Conservation (phyloP, 2,329 filamentous ascomycete genomes). For the Fusarium tricinctum region DNA sequence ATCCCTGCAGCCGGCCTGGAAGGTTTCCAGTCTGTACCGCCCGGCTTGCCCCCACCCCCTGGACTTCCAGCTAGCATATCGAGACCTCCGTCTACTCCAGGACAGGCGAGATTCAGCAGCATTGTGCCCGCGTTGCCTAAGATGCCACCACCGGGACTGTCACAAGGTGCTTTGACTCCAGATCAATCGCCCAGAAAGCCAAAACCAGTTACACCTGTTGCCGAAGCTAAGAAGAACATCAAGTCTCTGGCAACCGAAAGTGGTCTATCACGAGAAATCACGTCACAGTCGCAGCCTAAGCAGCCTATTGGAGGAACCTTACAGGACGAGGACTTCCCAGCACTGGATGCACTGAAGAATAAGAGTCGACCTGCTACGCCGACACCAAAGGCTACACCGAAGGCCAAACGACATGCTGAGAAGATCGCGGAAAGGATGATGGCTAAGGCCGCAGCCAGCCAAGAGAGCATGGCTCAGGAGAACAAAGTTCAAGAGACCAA, state of each 20-base stretch:
- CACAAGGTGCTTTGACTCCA: slow-evolving; percentile 51
- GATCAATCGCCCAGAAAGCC: slow-evolving; percentile 53
- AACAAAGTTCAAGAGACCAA: slow-evolving; percentile 33
- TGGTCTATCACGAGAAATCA: slow-evolving; percentile 63
- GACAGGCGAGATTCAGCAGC: slow-evolving; percentile 38
- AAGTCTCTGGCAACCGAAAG: slow-evolving; percentile 63
- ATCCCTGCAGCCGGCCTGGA: slow-evolving; percentile 31
- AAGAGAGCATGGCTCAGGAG: slow-evolving; percentile 33
- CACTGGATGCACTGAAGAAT: slow-evolving; percentile 63
- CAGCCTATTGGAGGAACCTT: slow-evolving; percentile 53
- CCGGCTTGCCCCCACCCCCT: slow-evolving; percentile 50
- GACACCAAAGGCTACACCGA: slow-evolving; percentile 53
- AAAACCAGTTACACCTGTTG: slow-evolving; percentile 46
- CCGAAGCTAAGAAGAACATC: slow-evolving; percentile 59
- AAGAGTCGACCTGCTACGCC: slow-evolving; percentile 54
- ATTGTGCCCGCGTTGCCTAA: slow-evolving; percentile 49
- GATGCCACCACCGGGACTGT: slow-evolving; percentile 46
- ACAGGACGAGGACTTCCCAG: slow-evolving; percentile 74
- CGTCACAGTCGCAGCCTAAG: slow-evolving; percentile 54
- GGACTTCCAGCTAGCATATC: slow-evolving; percentile 39
- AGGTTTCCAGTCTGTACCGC: slow-evolving; percentile 49
- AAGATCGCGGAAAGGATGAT: slow-evolving; percentile 49
- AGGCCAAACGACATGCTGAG: slow-evolving; percentile 52
- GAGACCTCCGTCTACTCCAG: slow-evolving; percentile 40
- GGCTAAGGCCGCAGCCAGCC: slow-evolving; percentile 35